These are phyloP conservation scores for Tilletiopsis washingtonensis DNA, from an alignment of 1,284 basidiomycete species.

Conservation along the genomic window DNA sequence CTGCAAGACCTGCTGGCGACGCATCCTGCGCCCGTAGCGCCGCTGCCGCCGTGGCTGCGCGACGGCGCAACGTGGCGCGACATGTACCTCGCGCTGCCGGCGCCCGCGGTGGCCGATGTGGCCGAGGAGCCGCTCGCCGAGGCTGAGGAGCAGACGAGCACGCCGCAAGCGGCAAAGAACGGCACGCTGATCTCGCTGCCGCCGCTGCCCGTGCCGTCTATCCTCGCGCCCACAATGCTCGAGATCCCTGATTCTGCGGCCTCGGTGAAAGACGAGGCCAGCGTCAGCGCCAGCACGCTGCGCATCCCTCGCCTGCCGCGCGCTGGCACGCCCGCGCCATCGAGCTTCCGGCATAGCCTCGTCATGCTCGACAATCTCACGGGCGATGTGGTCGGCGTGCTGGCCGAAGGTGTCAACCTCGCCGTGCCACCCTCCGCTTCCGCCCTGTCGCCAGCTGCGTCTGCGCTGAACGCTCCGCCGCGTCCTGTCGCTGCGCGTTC, in stretches of 20 bases:
- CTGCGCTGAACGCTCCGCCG: conserved; percentile 2
- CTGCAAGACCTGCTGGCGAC: not conserved
- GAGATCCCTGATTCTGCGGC: too few relatives aligned
- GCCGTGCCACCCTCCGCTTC: not conserved
- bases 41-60: not conserved
- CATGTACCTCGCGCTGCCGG: not conserved
- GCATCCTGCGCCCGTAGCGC: not conserved
- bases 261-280: too few relatives aligned
- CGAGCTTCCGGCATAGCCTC: conserved; percentile 8
- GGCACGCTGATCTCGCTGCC: too few relatives aligned
- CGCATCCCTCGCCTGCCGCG: too few relatives aligned
- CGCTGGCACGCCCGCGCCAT: too few relatives aligned
- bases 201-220: too few relatives aligned
- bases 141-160: too few relatives aligned
- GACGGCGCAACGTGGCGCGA: not conserved
- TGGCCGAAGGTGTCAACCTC: conserved; percentile 22
- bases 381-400: conserved; percentile 24
- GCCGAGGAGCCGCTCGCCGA: too few relatives aligned
- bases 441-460: not conserved
- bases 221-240: too few relatives aligned
- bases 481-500: conserved; percentile 1
- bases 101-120: too few relatives aligned
- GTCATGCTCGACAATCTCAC: conserved; percentile 34
- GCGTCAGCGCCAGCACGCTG: too few relatives aligned
- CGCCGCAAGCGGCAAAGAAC: too few relatives aligned